A percentile compares a stretch with the other conserved stretches of the same genome.
Conservation (phyloP, 1,284 basidiomycete species). For the Cryptococcus sp. region DNA sequence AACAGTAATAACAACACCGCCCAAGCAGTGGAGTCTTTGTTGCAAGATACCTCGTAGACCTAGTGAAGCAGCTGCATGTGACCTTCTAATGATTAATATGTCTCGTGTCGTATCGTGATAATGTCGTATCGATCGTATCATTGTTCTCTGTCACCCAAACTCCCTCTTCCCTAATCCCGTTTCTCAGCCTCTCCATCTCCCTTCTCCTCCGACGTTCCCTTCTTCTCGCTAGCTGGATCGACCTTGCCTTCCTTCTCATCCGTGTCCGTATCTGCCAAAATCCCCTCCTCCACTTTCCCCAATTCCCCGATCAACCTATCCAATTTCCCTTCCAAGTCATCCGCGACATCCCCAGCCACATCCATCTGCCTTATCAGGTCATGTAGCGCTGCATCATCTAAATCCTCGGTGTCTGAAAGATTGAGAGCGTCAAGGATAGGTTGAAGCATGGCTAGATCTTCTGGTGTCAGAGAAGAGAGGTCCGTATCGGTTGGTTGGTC, state of each 20-base stretch:
- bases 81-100: not conserved
- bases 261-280: slow-evolving; percentile 39
- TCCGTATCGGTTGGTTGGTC: slow-evolving; percentile 14
- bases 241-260: slow-evolving; percentile 47
- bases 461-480: slow-evolving; percentile 19
- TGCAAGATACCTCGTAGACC: slow-evolving; percentile 26
- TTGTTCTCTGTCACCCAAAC: not conserved
- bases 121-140: not conserved
- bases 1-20: slow-evolving; percentile 64
- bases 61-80: not conserved
- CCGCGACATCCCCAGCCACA: slow-evolving; percentile 43
- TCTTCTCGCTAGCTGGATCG: not conserved
- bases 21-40: slow-evolving; percentile 71
- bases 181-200: slow-evolving; percentile 6
- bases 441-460: slow-evolving; percentile 21
- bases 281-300: slow-evolving; percentile 31
- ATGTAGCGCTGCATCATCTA: slow-evolving; percentile 26
- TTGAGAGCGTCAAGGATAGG: slow-evolving; percentile 24
- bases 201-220: slow-evolving; percentile 1
- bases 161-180: not conserved
- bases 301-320: slow-evolving; percentile 39
- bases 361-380: slow-evolving; percentile 43
- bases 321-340: slow-evolving; percentile 43
- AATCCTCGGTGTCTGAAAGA: slow-evolving; percentile 5
- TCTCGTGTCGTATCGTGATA: not conserved